phyloP scores from a whole-genome alignment of 1,284 basidiomycete species.

The Ustilago sp. region DNA sequence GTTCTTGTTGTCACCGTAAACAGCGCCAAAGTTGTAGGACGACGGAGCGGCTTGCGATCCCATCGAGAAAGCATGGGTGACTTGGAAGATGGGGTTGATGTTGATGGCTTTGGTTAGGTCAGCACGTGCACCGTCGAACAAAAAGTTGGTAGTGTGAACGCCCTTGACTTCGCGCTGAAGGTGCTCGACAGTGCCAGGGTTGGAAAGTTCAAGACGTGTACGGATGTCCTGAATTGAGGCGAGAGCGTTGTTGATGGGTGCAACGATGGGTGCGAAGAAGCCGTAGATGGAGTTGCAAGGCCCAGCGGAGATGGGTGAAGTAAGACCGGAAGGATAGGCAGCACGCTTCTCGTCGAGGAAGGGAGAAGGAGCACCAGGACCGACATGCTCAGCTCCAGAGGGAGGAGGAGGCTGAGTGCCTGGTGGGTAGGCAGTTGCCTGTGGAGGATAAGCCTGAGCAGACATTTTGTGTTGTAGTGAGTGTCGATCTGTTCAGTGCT shows the following conservation, averaged over 20 bases:
- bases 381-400: constrained; percentile 47
- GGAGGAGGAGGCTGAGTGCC: constrained; percentile 43
- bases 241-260: constrained; percentile 50
- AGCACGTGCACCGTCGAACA: constrained; percentile 95
- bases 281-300: constrained; percentile 52
- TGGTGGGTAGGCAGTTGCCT: constrained; percentile 46
- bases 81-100: constrained; percentile 94
- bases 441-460: constrained; percentile 42
- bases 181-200: constrained; percentile 66
- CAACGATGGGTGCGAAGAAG: constrained; percentile 58
- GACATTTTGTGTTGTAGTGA: constrained; percentile 19
- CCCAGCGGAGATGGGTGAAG: constrained; percentile 39
- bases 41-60: constrained; percentile 73
- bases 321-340: constrained; percentile 43
- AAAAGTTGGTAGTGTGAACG: constrained; percentile 91
- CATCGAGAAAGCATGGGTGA: constrained; percentile 93
- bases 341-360: constrained; percentile 51
- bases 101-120: constrained; percentile 95
- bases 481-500: background rate
- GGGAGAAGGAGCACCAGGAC: constrained; percentile 36
- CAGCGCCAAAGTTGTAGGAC: constrained; percentile 94
- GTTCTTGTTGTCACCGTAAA: constrained; percentile 84
- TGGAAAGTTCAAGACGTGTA: constrained; percentile 60
- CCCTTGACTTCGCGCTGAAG: constrained; percentile 71
- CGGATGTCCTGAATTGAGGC: constrained; percentile 54